These are phyloP conservation scores for Sporobolomyces roseus DNA, from an alignment of 768 basidiomycete species.

Conservation along the genomic window DNA sequence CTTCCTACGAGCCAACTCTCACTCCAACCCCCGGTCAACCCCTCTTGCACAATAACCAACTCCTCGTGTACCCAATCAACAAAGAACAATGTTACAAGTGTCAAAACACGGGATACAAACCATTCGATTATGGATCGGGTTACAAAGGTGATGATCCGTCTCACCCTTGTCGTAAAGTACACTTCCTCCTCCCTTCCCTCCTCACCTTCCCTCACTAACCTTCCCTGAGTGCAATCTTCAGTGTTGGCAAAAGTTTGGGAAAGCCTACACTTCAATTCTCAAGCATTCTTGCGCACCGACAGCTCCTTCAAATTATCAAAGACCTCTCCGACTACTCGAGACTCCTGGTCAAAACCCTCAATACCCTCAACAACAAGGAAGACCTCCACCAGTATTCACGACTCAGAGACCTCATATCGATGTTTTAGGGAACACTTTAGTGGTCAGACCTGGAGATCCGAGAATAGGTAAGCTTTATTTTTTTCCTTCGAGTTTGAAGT, in stretches of 20 bases:
- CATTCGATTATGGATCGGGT: slow-evolving; percentile 3
- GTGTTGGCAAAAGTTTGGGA: slow-evolving; percentile 32
- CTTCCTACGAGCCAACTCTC: slow-evolving; percentile 23
- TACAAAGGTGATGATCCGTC: slow-evolving; percentile 32
- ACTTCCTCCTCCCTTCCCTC: neutral
- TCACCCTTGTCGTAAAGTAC: slow-evolving; percentile 32
- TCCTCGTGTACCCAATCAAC: slow-evolving; percentile 27
- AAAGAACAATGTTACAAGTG: slow-evolving; percentile 22
- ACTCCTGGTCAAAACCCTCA: slow-evolving; percentile 10
- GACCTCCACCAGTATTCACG: slow-evolving; percentile 11
- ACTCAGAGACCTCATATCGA: neutral
- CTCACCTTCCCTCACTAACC: neutral
- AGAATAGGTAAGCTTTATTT: slow-evolving; percentile 24
- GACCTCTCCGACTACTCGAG: slow-evolving; percentile 22
- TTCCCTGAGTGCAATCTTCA: neutral
- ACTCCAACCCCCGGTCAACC: slow-evolving; percentile 25
- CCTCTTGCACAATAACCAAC: neutral
- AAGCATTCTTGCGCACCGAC: neutral
- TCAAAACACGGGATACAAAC: slow-evolving; percentile 33
- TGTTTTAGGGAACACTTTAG: slow-evolving; percentile 4
- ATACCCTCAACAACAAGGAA: neutral
- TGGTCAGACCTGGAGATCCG: slow-evolving; percentile 28
- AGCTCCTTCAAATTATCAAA: slow-evolving; percentile 25
- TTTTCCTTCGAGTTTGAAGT: too few species aligned
- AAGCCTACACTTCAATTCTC: slow-evolving; percentile 17